phyloP scores from a whole-genome alignment of 345 rosid species.

The Anacardium occidentale region DNA sequence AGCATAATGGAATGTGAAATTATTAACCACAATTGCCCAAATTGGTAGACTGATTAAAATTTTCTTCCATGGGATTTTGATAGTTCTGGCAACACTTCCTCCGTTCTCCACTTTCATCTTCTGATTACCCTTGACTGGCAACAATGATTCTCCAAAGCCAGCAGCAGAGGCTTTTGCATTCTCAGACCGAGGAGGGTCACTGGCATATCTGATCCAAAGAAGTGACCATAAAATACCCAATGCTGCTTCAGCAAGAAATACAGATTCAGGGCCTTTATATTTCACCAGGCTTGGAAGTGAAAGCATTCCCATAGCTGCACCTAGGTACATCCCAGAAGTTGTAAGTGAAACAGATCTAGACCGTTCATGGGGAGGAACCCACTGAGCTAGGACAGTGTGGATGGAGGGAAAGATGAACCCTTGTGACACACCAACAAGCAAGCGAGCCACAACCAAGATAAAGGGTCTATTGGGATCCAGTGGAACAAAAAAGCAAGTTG shows the following conservation, averaged over 20 bases:
- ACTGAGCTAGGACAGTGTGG: slow-evolving; percentile 94
- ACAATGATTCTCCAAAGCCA: slow-evolving; percentile 71
- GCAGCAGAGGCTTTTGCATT: slow-evolving; percentile 90
- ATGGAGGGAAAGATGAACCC: slow-evolving; percentile 97
- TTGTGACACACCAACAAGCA: slow-evolving; percentile 97
- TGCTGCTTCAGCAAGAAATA: slow-evolving; percentile 83
- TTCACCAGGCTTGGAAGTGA: slow-evolving; percentile 86
- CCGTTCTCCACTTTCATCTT: slow-evolving; percentile 60
- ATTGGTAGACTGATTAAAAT: slow-evolving; percentile 70
- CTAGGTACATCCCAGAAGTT: slow-evolving; percentile 94
- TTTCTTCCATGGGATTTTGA: slow-evolving; percentile 82
- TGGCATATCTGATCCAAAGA: slow-evolving; percentile 79
- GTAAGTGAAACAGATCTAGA: slow-evolving; percentile 96
- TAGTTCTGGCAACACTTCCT: slow-evolving; percentile 40
- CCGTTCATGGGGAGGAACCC: slow-evolving; percentile 98
- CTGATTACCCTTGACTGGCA: slow-evolving; percentile 64
- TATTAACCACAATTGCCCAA: slow-evolving; percentile 93
- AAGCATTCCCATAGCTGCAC: slow-evolving; percentile 97
- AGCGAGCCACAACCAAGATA: slow-evolving; percentile 67
- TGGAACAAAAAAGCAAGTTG: slow-evolving; percentile 78
- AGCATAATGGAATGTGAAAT: slow-evolving; percentile 96
- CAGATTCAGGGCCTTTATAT: slow-evolving; percentile 79
- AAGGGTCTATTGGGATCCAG: slow-evolving; percentile 73
- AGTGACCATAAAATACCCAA: slow-evolving; percentile 82
- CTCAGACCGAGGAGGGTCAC: slow-evolving; percentile 88